Conservation (phyloP, 495 filamentous ascomycete species). For the Trichoderma parareesei region DNA sequence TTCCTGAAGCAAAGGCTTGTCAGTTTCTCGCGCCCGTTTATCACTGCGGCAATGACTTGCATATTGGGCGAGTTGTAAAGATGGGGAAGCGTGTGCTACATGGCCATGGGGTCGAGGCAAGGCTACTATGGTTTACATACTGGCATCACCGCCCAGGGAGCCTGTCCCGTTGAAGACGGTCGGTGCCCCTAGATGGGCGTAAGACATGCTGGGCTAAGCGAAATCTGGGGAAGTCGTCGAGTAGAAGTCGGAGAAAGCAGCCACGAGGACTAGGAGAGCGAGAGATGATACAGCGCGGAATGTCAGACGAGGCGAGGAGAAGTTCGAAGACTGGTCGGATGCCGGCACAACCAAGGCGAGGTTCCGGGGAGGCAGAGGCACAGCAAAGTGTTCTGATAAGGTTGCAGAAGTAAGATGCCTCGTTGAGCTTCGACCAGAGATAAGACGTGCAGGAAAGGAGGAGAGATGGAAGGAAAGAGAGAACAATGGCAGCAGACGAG, state of each 20-base stretch:
- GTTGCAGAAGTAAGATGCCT: conserved; percentile 9
- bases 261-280: background rate
- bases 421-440: background rate
- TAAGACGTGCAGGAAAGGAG: conserved; percentile 10
- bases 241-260: background rate
- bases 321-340: background rate
- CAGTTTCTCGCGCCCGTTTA: background rate
- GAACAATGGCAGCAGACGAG: conserved; percentile 2
- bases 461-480: background rate
- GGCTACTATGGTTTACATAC: conserved; percentile 41
- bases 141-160: conserved; percentile 67
- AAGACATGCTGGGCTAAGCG: conserved; percentile 47
- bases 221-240: background rate
- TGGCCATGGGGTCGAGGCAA: background rate
- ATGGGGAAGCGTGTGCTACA: background rate
- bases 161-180: conserved; percentile 68
- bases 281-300: background rate
- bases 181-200: conserved; percentile 76
- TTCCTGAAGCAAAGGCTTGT: conserved; percentile 33
- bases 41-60: background rate
- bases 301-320: background rate
- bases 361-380: background rate
- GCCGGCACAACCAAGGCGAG: conserved; percentile 4
- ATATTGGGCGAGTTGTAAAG: background rate
- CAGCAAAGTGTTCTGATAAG: background rate